Conservation (phyloP, 352 stramenopile species). For the Phytophthora tentaculata region DNA sequence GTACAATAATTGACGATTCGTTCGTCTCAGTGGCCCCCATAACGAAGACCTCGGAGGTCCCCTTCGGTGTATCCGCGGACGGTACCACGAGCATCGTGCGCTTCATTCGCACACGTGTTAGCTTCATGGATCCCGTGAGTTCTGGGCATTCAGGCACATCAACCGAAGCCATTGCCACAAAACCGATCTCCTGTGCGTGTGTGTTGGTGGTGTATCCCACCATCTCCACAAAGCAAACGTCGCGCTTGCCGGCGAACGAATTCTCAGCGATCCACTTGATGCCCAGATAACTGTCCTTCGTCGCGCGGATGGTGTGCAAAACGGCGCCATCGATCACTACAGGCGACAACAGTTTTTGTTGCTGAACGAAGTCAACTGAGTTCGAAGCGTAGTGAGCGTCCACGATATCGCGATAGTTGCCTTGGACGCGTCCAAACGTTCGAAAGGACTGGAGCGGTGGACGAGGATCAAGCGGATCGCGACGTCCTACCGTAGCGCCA, state of each 20-base stretch:
- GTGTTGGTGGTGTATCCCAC: constrained; percentile 50
- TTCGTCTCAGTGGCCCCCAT: constrained; percentile 44
- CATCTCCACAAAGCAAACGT: constrained; percentile 61
- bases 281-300: constrained; percentile 51
- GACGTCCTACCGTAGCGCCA: constrained; percentile 9
- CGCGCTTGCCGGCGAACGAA: constrained; percentile 39
- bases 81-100: constrained; percentile 53
- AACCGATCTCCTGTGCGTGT: constrained; percentile 47
- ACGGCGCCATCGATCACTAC: constrained; percentile 49
- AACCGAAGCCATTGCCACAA: constrained; percentile 47
- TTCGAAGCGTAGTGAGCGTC: constrained; percentile 45
- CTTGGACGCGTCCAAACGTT: constrained; percentile 56
- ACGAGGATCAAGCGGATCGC: constrained; percentile 16
- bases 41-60: constrained; percentile 55
- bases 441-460: constrained; percentile 47
- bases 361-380: constrained; percentile 45
- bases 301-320: constrained; percentile 40
- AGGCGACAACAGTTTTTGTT: constrained; percentile 56
- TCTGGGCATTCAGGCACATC: constrained; percentile 55
- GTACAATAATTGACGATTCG: constrained; percentile 41
- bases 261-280: constrained; percentile 57
- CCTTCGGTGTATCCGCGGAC: constrained; percentile 28
- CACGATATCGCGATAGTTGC: constrained; percentile 57
- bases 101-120: constrained; percentile 51
- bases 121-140: constrained; percentile 32